These are phyloP conservation scores for Backusella macrospora DNA, from an alignment of 192 early-diverging fungal genomes.

Conservation along the genomic window DNA sequence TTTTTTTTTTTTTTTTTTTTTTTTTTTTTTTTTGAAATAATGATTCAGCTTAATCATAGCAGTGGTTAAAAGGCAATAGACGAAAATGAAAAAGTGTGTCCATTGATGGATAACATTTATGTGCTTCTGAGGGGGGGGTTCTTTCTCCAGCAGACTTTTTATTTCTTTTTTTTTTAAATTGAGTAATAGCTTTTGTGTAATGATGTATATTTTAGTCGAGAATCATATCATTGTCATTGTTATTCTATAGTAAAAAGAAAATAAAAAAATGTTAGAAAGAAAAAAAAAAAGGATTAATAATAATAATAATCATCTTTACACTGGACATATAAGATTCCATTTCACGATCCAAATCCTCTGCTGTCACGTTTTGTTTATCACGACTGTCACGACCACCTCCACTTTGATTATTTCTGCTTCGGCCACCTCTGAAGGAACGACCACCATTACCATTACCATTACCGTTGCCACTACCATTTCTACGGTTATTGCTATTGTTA, in stretches of 20 bases:
- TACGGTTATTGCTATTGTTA: constrained; percentile 9
- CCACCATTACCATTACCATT: neutral
- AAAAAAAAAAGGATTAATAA: too few species aligned
- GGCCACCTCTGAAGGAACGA: constrained; percentile 18
- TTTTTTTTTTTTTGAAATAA: too few species aligned
- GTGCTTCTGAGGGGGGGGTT: too few species aligned
- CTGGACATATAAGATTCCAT: constrained; percentile 59
- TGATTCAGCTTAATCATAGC: too few species aligned
- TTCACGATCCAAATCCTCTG: constrained; percentile 55
- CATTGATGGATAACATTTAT: too few species aligned
- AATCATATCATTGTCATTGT: constrained; percentile 23
- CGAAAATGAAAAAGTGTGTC: too few species aligned
- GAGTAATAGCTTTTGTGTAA: neutral
- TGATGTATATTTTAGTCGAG: constrained; percentile 15
- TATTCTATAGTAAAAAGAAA: neutral
- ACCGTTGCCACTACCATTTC: neutral
- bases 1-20: too few species aligned
- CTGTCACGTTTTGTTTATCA: constrained; percentile 28
- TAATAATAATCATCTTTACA: constrained; percentile 18
- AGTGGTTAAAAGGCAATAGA: too few species aligned
- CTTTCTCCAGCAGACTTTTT: too few species aligned
- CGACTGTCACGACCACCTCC: neutral
- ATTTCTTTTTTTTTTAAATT: neutral
- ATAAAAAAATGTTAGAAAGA: neutral
- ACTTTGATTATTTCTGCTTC: constrained; percentile 1